Evolutionary conservation across 129 eudicot species (phyloP).

Genomic region (Artemisia argyi): DNA sequence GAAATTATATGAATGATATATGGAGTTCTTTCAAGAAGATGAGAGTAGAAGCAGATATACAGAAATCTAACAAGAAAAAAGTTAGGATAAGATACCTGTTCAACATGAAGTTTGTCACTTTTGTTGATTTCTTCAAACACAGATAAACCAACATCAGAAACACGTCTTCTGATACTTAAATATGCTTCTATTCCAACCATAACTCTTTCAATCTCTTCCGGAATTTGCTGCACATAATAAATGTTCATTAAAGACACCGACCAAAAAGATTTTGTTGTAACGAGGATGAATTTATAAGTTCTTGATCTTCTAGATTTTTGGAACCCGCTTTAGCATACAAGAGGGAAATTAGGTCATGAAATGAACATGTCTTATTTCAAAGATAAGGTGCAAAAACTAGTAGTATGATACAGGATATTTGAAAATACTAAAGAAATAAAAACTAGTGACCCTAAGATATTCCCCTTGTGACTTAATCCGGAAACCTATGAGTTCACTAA

Average conservation of each 20-base stretch:
- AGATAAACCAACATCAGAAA: conserved; percentile 71
- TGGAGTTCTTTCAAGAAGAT: neutral
- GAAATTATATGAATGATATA: too few species aligned
- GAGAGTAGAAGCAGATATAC: neutral
- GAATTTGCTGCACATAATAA: conserved; percentile 77
- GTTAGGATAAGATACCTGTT: conserved; percentile 45
- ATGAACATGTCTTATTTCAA: neutral
- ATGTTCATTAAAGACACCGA: conserved; percentile 17
- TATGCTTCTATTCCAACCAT: conserved; percentile 94
- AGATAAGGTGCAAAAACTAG: neutral
- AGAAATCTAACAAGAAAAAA: neutral
- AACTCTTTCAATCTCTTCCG: conserved; percentile 94
- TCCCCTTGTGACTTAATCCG: too few species aligned
- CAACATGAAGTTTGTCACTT: conserved; percentile 46
- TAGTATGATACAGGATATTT: too few species aligned
- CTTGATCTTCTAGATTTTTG: neutral
- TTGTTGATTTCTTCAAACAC: conserved; percentile 57
- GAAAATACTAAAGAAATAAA: too few species aligned
- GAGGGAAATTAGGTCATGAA: neutral
- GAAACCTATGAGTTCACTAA: too few species aligned
- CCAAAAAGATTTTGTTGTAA: neutral
- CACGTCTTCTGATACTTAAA: conserved; percentile 77
- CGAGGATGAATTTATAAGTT: neutral
- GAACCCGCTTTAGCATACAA: neutral
- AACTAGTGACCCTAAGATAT: too few species aligned